Conservation (phyloP, 306 rosid species). For the Quillaja saponaria region DNA sequence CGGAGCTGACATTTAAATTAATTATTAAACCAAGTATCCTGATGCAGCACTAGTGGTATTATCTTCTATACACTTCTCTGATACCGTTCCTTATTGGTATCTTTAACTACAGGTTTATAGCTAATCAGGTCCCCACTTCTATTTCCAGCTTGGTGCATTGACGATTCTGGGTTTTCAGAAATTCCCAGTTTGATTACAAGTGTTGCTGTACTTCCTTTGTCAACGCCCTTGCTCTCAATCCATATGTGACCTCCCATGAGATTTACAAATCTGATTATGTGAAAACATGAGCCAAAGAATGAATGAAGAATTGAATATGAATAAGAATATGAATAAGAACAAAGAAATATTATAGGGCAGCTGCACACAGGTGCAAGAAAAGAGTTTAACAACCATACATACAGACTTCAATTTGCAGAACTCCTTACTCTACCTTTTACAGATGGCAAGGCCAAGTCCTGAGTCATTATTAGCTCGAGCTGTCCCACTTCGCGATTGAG, state of each 20-base stretch:
- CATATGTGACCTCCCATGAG: slow-evolving; percentile 96
- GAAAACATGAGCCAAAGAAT: slow-evolving; percentile 21
- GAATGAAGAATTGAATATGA: neutral
- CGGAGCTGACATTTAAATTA: slow-evolving; percentile 13
- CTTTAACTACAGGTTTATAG: slow-evolving; percentile 47
- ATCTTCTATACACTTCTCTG: slow-evolving; percentile 57
- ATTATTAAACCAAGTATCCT: neutral
- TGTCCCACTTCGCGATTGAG: slow-evolving; percentile 59
- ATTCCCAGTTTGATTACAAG: slow-evolving; percentile 77
- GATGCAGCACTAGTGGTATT: slow-evolving; percentile 1
- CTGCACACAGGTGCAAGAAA: too few relatives aligned
- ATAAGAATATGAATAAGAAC: neutral
- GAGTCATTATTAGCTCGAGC: slow-evolving; percentile 51
- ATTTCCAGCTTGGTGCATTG: slow-evolving; percentile 41
- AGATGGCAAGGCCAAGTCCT: slow-evolving; percentile 93
- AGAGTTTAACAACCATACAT: too few relatives aligned
- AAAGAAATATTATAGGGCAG: neutral
- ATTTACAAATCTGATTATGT: slow-evolving; percentile 73
- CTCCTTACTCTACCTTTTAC: slow-evolving; percentile 59
- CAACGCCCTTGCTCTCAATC: slow-evolving; percentile 85
- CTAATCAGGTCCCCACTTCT: slow-evolving; percentile 70
- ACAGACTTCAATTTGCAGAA: too few relatives aligned
- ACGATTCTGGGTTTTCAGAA: slow-evolving; percentile 50
- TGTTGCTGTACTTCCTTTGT: slow-evolving; percentile 66
- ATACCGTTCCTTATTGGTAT: slow-evolving; percentile 49